Evolutionary conservation across 352 stramenopile genomes (phyloP), one percentile per base, ranked within the genome.

Genomic region (Pythium utonaiense): DNA sequence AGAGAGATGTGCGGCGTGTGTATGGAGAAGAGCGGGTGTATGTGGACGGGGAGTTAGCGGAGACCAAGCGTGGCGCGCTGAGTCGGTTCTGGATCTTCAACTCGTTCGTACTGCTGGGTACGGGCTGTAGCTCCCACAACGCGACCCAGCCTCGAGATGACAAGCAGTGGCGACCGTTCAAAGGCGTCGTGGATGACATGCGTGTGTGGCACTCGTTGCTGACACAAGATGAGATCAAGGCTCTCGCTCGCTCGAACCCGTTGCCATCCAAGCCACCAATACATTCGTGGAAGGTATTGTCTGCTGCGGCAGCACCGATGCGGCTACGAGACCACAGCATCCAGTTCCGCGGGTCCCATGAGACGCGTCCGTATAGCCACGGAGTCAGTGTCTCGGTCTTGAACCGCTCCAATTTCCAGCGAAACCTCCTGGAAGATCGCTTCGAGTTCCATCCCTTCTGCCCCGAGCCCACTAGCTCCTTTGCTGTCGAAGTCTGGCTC

Each of bases 21-120:
- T 53, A 24, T 4, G 62, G 72, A 6, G 53, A 53, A 10, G 68
- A 83, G 50, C 34, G 66, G 24, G 69, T 85, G 14, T 83, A 71
- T 33, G 9, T 85, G 13, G 64, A 83, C 40, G 73, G 73, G 10
- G 41, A 69, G 9, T 57, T 79, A 3, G 22, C 8, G 31, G 22
- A 38, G 5, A 19, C 30, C 19, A 30, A 56, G 33, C 60, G 41
- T 17, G 60, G 60, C 30, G 54, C 60, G 6, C 28, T 67, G 24
- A 67, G 60, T 45, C 60, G 60, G 3, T 62, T 67, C 53, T 67
- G 60, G 60, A 51, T 47, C 44, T 62, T 62, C 53, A 62, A 67
- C 27, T 67, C 60, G 36, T 67, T 67, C 19, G 52, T 67, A 10
- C 25, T 67, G 44, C 22, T 67, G 25, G 60, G 60, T 24, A 62